Percentiles rank a stretch among this genome's conserved stretches.
These are phyloP conservation scores for Russula olivacea DNA, from an alignment of 768 basidiomycete species.

Conservation along the genomic window DNA sequence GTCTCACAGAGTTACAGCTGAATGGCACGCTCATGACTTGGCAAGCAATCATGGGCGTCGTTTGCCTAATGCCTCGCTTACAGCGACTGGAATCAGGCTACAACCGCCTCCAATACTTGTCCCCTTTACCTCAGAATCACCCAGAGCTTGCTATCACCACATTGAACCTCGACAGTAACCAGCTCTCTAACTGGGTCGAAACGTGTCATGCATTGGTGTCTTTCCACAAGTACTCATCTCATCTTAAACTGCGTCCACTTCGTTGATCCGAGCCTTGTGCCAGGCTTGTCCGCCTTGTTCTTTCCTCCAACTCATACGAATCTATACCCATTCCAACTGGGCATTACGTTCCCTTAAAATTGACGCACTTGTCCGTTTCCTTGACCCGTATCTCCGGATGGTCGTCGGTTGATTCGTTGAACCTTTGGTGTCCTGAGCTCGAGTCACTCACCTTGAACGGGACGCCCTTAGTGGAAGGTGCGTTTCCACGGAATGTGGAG, in stretches of 20 bases:
- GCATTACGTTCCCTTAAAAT: constrained; percentile 30
- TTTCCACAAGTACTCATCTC: constrained; percentile 11
- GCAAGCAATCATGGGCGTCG: constrained; percentile 53
- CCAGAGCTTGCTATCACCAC: constrained; percentile 34
- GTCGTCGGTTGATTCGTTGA: constrained; percentile 58
- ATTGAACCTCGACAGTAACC: constrained; percentile 70
- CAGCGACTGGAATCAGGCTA: constrained; percentile 62
- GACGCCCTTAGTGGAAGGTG: constrained; percentile 61
- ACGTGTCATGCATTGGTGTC: constrained; percentile 35
- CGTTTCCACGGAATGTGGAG: constrained; percentile 14
- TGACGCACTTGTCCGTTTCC: constrained; percentile 60
- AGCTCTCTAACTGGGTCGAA: constrained; percentile 50
- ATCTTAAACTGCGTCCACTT: background rate
- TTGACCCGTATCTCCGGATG: constrained; percentile 54
- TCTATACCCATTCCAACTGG: constrained; percentile 30
- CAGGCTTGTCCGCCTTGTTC: constrained; percentile 60
- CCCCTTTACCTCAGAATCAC: background rate
- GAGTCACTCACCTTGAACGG: constrained; percentile 53
- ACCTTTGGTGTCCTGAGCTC: constrained; percentile 63
- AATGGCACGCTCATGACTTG: constrained; percentile 70
- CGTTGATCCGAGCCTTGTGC: constrained; percentile 2
- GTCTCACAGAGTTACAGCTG: constrained; percentile 61
- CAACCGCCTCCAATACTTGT: constrained; percentile 47
- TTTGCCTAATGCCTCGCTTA: constrained; percentile 48
- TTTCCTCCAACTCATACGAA: constrained; percentile 56